phyloP scores from a whole-genome alignment of 78 protist species.

The Polysphondylium violaceum region DNA sequence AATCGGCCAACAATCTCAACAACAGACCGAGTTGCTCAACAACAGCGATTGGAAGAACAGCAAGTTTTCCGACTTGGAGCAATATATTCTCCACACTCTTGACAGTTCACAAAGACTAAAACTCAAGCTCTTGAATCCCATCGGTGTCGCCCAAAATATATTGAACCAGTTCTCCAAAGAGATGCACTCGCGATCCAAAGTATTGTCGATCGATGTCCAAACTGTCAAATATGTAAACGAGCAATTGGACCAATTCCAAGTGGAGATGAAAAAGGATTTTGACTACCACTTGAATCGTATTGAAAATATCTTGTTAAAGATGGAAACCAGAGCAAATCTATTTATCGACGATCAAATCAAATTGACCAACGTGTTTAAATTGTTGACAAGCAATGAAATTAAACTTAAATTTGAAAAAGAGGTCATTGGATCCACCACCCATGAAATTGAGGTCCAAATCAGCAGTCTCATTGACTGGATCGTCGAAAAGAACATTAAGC shows the following conservation, averaged over 20 bases:
- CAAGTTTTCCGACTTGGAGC: constrained; percentile 67
- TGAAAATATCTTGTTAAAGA: constrained; percentile 46
- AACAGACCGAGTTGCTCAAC: background rate
- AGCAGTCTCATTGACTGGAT: constrained; percentile 72
- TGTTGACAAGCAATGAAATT: constrained; percentile 20
- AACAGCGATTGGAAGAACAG: constrained; percentile 39
- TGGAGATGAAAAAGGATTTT: constrained; percentile 60
- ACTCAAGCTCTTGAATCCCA: constrained; percentile 79
- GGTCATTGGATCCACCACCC: constrained; percentile 38
- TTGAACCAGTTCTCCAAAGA: constrained; percentile 6
- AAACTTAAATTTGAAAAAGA: constrained; percentile 55
- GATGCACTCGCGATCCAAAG: constrained; percentile 7
- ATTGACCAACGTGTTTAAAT: constrained; percentile 12
- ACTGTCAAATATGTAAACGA: constrained; percentile 10
- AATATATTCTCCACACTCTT: constrained; percentile 67
- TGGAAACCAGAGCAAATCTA: constrained; percentile 72
- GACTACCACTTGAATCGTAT: constrained; percentile 65
- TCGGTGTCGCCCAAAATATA: constrained; percentile 81
- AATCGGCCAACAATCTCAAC: background rate
- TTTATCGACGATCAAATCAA: constrained; percentile 75
- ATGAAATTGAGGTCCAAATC: constrained; percentile 68
- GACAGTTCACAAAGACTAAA: constrained; percentile 64
- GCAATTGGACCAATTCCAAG: constrained; percentile 30
- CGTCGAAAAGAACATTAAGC: constrained; percentile 52
- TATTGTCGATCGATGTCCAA: constrained; percentile 37